These are phyloP conservation scores for Fragaria iinumae DNA, from an alignment of 306 rosid genomes.

Conservation along the genomic window DNA sequence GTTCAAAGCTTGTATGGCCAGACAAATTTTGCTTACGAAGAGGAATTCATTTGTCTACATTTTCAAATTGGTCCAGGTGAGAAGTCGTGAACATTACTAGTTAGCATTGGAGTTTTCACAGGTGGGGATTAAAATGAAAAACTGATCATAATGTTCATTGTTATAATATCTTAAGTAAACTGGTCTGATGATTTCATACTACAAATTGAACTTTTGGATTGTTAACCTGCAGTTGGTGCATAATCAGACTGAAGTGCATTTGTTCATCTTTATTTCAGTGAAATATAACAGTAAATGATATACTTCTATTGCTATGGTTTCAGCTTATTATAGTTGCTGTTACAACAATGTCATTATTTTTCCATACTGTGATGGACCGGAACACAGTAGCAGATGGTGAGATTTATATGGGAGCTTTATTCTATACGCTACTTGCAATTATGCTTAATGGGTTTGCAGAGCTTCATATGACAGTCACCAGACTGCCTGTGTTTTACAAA, in stretches of 20 bases:
- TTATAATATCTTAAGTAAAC: not conserved
- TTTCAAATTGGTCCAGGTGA: conserved; percentile 46
- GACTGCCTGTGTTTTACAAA: conserved; percentile 51
- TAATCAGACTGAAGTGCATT: not conserved
- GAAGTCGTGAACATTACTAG: not conserved
- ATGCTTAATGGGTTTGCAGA: conserved; percentile 44
- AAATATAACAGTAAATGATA: not conserved
- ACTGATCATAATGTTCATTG: not conserved
- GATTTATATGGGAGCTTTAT: conserved; percentile 45
- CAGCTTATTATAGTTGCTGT: conserved; percentile 38
- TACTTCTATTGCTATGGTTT: conserved; percentile 1
- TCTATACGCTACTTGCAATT: conserved; percentile 29
- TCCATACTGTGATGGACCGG: conserved; percentile 32
- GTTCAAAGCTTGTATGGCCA: conserved; percentile 40
- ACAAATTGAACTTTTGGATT: not conserved
- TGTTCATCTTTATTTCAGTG: not conserved
- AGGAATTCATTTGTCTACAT: conserved; percentile 40
- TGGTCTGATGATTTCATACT: not conserved
- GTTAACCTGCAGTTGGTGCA: not conserved
- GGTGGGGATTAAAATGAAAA: not conserved
- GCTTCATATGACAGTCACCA: conserved; percentile 44
- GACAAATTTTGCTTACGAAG: conserved; percentile 41
- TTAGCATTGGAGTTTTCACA: not conserved
- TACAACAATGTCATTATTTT: conserved; percentile 36
- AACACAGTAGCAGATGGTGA: conserved; percentile 33